phyloP scores from a whole-genome alignment of 108 stramenopile species.

The Phaeodactylum tricornutum region DNA sequence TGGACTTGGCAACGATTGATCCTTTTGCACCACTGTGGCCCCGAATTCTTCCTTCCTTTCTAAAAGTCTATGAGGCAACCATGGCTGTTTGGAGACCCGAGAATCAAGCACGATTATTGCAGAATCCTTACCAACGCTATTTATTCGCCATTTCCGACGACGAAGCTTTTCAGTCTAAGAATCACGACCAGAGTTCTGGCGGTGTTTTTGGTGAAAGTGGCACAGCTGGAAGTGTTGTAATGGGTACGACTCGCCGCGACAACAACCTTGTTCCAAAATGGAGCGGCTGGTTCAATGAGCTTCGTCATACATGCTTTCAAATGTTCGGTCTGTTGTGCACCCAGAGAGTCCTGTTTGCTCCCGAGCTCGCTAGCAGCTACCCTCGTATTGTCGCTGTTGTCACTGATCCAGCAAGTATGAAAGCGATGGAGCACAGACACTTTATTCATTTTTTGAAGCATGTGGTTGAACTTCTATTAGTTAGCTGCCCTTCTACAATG shows the following conservation, averaged over 20 bases:
- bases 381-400: slow-evolving; percentile 58
- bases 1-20: slow-evolving; percentile 69
- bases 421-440: slow-evolving; percentile 83
- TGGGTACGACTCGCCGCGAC: slow-evolving; percentile 63
- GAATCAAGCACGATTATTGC: slow-evolving; percentile 47
- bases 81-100: slow-evolving; percentile 68
- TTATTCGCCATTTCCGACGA: slow-evolving; percentile 83
- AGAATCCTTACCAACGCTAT: slow-evolving; percentile 61
- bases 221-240: slow-evolving; percentile 76
- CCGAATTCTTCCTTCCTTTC: slow-evolving; percentile 53
- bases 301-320: slow-evolving; percentile 72
- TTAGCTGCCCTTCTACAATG: slow-evolving; percentile 65
- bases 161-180: slow-evolving; percentile 70
- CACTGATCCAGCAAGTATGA: slow-evolving; percentile 48
- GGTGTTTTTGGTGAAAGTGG: slow-evolving; percentile 88
- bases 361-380: slow-evolving; percentile 52
- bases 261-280: slow-evolving; percentile 73
- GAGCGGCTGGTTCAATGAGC: slow-evolving; percentile 86
- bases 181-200: slow-evolving; percentile 49
- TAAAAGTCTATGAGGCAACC: slow-evolving; percentile 45
- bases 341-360: slow-evolving; percentile 66
- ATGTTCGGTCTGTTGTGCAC: slow-evolving; percentile 62
- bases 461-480: slow-evolving; percentile 66
- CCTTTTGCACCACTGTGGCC: slow-evolving; percentile 85
- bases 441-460: slow-evolving; percentile 80